A percentile compares a stretch with the other conserved stretches of the same genome.
Evolutionary conservation across 768 basidiomycete species (phyloP).

Genomic region (Sporobolomyces roseus): DNA sequence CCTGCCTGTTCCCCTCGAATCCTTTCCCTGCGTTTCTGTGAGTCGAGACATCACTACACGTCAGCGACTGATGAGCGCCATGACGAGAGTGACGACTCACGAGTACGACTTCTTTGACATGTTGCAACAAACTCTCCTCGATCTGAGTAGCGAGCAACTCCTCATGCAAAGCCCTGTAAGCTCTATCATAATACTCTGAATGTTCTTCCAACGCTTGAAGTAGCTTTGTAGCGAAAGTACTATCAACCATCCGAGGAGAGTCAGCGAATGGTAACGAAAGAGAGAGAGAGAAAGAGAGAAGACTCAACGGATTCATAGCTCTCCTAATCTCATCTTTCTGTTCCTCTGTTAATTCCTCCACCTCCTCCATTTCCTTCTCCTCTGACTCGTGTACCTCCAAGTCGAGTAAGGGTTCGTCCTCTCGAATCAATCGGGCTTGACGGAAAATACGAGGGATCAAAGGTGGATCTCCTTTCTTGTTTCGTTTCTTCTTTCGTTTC

Average conservation of each 20-base stretch:
- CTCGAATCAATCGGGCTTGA: too few relatives aligned
- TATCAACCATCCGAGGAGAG: background rate
- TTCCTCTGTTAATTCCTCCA: background rate
- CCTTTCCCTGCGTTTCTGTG: conserved; percentile 1
- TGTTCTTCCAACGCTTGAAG: background rate
- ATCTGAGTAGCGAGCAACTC: conserved; percentile 11
- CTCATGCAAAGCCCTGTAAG: background rate
- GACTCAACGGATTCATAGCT: conserved; percentile 5
- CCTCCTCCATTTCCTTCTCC: background rate
- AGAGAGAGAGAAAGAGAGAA: background rate
- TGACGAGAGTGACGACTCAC: conserved; percentile 7
- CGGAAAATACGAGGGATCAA: background rate
- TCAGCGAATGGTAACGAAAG: background rate
- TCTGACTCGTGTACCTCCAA: background rate
- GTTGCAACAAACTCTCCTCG: conserved; percentile 19
- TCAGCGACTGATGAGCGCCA: background rate
- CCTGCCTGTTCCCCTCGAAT: too few relatives aligned
- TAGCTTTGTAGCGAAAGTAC: background rate
- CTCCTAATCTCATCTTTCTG: background rate
- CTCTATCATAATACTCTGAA: background rate
- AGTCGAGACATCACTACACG: background rate
- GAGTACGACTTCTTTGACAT: conserved; percentile 15
- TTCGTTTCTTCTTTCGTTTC: background rate
- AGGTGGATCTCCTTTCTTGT: background rate
- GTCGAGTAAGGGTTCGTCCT: background rate